Base-by-base conservation (phyloP, 1,284 basidiomycete genomes). In the Austroboletus olivaceoglutinosus region DNA sequence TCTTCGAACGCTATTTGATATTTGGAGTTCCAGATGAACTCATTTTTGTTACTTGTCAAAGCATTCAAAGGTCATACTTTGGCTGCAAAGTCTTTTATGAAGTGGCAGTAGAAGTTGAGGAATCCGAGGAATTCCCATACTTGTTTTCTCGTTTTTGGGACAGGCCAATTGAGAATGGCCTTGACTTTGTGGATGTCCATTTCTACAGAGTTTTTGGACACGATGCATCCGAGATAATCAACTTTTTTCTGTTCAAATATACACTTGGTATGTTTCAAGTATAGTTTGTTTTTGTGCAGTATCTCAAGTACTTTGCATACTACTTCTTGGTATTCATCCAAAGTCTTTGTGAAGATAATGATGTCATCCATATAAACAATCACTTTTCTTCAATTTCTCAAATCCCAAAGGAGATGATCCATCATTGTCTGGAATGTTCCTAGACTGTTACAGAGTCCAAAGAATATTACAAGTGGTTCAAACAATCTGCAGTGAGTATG, bases 21-120 rank as follows among this genome's bases (percentile, higher is more conserved):
- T n/a, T n/a, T n/a, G n/a, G n/a, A n/a, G n/a, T n/a, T n/a, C n/a
- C n/a, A 33, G 5, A 12, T 5, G 15, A 33, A 33, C 11, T 33
- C 15, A 6, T 12, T 16, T 5, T 33, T 16, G 5, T 33, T 33
- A 5, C 5, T 13, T 12, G 31, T 33, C 11, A 33, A 13, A 10
- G 5, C 15, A 13, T 33, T 33, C 5, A 33, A 13, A 5, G 31
- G 31, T 10, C 15, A 13, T 12, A 13, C 31, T 13, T 13, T 33
- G 4, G 64, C 48, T 0, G 72, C 58, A 51, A 70, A 80, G 15
- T 65, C 57, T 7, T 62, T 30, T 15, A 81, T 72, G 54, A 80
- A 80, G 2, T 64, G 45, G 0, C 70, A 43, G 45, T 78, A 80
- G 59, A 73, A 78, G 51, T 74, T 74, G 6, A 62, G 58, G 29